Evolutionary conservation across 1,139 yeast genomes (phyloP), one percentile per base, ranked within the genome.

Genomic region (Suhomyces taliae): DNA sequence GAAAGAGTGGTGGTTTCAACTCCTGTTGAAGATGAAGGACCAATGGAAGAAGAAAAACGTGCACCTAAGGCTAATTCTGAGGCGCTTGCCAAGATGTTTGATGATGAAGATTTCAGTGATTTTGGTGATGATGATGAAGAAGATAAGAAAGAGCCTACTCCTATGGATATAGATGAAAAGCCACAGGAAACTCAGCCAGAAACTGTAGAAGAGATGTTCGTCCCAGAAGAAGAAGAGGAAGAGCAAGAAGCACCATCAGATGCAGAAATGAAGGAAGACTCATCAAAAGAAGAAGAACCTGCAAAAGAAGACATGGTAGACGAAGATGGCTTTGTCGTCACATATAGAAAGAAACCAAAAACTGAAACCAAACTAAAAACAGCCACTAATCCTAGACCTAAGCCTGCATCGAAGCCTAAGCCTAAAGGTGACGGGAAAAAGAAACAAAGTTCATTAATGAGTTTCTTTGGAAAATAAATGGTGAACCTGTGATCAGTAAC

Each of bases 301-400:
- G 38, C 39, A 12, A 40, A 44, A n/a, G 42, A 40, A 27, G 59
- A 64, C 4, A 56, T 61, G 1, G 62, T 68, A 32, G 79, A 72
- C 47, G 76, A 69, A 29, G 78, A 73, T 40, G 79, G 78, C 2
- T 74, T 69, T 50, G 60, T 70, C 26, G 67, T 70, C 4, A 65
- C 73, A 15, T 64, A 59, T 40, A 61, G 66, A 37, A 62, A 62
- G 44, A 48, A 40, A 31, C 46, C 45, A 34, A 49, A 37, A 37
- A 40, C 49, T 8, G 45, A 45, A 4, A 39, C 44, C 4, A 59
- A 56, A 36, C 52, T 58, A 8, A 41, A 33, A 19, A 26, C 47
- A 10, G 46, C 54, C 11, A 50, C 60, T 6, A 56, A 54, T 37
- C 52, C 60, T 3, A 38, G 34, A 32, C 12, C 34, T 32, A 44